Evolutionary conservation across 2,329 filamentous ascomycete genomes (phyloP).

Genomic region (Cadophora sp.): DNA sequence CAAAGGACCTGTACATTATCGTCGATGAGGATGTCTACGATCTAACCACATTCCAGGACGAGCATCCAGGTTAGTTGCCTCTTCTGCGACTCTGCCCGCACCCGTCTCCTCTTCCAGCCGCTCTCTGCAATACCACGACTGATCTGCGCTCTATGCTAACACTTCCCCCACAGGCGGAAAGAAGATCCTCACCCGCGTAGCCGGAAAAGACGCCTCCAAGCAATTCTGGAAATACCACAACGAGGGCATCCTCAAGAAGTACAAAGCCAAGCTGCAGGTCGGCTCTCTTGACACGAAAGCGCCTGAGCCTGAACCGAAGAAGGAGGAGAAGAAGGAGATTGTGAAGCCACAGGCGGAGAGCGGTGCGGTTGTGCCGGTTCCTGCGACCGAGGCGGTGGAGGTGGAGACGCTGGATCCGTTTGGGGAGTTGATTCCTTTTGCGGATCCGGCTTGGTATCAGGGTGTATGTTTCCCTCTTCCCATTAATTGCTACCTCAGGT

Average conservation of each 20-base stretch:
- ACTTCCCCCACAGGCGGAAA: constrained; percentile 50
- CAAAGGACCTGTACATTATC: constrained; percentile 84
- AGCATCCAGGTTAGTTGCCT: constrained; percentile 72
- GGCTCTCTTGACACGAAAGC: constrained; percentile 86
- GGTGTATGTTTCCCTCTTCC: constrained; percentile 63
- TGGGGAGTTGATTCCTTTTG: constrained; percentile 88
- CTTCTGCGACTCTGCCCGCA: background rate
- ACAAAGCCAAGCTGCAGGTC: constrained; percentile 73
- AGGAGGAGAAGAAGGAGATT: constrained; percentile 49
- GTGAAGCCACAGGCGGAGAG: constrained; percentile 65
- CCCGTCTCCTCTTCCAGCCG: background rate
- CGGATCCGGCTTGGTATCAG: constrained; percentile 94
- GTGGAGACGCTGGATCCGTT: constrained; percentile 82
- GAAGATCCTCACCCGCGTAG: constrained; percentile 44
- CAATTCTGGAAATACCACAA: constrained; percentile 47
- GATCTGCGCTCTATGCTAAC: background rate
- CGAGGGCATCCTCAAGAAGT: constrained; percentile 58
- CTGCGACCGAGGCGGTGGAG: constrained; percentile 50
- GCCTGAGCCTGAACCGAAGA: constrained; percentile 41
- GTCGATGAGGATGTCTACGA: constrained; percentile 97
- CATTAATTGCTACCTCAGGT: too few relatives aligned
- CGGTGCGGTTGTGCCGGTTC: constrained; percentile 56
- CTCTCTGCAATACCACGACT: background rate
- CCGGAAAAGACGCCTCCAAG: constrained; percentile 45
- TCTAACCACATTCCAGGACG: constrained; percentile 85